Conservation (phyloP, 2,329 filamentous ascomycete genomes). For the Rhynchosporium graminicola region DNA sequence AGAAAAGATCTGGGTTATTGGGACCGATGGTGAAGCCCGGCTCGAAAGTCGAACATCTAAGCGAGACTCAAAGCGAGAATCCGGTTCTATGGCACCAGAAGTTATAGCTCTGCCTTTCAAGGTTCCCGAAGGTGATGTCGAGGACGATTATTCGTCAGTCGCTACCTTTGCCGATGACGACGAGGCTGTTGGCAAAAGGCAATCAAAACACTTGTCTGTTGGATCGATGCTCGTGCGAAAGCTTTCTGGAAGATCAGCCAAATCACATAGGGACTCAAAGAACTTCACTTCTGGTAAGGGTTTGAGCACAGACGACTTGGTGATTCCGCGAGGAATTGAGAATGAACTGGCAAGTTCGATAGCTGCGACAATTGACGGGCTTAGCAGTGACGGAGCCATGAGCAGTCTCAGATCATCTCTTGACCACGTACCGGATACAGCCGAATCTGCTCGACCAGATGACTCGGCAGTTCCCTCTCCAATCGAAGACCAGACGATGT, state of each 20-base stretch:
- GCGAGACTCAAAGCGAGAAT: constrained; percentile 35
- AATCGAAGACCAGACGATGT: neutral
- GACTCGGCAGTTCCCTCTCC: constrained; percentile 10
- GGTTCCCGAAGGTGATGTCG: constrained; percentile 51
- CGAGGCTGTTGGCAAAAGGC: constrained; percentile 53
- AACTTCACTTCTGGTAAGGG: constrained; percentile 33
- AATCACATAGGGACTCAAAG: constrained; percentile 34
- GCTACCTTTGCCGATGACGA: constrained; percentile 69
- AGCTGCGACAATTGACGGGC: constrained; percentile 58
- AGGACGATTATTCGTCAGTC: constrained; percentile 62
- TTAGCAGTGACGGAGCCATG: constrained; percentile 43
- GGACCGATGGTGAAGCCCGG: constrained; percentile 40
- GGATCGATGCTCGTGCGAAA: constrained; percentile 44
- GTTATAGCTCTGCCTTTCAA: constrained; percentile 68
- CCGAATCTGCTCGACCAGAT: constrained; percentile 19
- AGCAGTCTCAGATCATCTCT: constrained; percentile 35
- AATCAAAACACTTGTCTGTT: constrained; percentile 52
- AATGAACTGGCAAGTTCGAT: constrained; percentile 52
- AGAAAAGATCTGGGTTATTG: constrained; percentile 39
- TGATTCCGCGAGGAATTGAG: constrained; percentile 41
- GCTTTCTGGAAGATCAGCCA: constrained; percentile 30
- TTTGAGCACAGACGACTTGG: constrained; percentile 47
- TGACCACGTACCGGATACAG: constrained; percentile 23
- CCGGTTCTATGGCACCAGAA: constrained; percentile 48
- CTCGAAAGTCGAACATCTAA: constrained; percentile 36